Base-by-base conservation (phyloP, 352 stramenopile species). In the Phytophthora sp. region DNA sequence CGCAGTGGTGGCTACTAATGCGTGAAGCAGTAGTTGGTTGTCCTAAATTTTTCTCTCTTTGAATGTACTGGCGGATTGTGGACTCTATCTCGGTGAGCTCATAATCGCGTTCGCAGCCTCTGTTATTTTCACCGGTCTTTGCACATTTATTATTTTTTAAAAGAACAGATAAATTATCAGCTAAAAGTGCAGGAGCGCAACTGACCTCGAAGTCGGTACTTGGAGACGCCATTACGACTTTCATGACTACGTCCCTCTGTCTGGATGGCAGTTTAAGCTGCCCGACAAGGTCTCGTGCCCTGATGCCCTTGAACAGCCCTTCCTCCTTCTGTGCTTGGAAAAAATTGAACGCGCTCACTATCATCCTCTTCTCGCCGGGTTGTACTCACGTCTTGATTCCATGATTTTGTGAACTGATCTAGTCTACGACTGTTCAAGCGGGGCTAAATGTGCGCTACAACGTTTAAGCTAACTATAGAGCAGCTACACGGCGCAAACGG, bases 41-140 rank as follows among this genome's bases (percentile, higher is more conserved):
- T 31, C 12, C 38, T 18, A 11, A 4, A 5, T 45, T 45, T 16
- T 51, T 27, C 39, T 27, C 26, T n/a, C 13, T 16, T 53, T 53
- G 26, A 9, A 53, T 39, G 3, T 27, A 53, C 24, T n/a, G 46
- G 18, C 46, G 46, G n/a, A 53, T 51, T 35, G 44, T 51, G 11
- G 24, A 24, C 23, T 35, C 23, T 13, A 51, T 51, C 21, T 51
- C 24, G 9, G 44, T 51, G 13, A 51, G 5, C 16, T 51, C 24
- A 51, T 51, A 51, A 31, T 54, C 26, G 1, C 45, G 15, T 53
- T 39, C n/a, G 11, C 42, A 6, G 21, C 16, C 41, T 18, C 41
- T 49, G 41, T n/a, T 16, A n/a, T 29, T 30, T 24, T 49, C 41
- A 49, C 20, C 41, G 20, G 20, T 7, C 41, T 49, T 18, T 49